A percentile compares a stretch with the other conserved stretches of the same genome.
phyloP scores from a whole-genome alignment of 2,329 filamentous ascomycete species.

The Dactylella cylindrospora region DNA sequence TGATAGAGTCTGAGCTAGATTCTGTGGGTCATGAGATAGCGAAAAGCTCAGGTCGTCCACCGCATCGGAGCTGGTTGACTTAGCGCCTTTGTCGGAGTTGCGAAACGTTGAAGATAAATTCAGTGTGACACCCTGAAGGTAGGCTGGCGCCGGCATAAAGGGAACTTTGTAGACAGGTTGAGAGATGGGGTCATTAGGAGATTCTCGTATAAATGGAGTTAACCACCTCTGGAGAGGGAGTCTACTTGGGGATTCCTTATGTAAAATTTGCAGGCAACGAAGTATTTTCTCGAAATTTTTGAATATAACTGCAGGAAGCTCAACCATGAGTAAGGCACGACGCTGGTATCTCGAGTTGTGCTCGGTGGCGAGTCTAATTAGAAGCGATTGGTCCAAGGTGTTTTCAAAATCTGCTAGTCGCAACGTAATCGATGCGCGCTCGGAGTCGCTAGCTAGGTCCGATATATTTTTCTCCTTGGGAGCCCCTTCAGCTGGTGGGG shows the following conservation, averaged over 20 bases:
- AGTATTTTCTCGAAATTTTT: conserved; percentile 50
- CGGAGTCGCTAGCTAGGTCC: conserved; percentile 45
- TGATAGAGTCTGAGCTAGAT: conserved; percentile 6
- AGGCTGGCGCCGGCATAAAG: conserved; percentile 10
- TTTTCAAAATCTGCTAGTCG: conserved; percentile 16
- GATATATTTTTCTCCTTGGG: neutral
- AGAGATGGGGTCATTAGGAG: neutral
- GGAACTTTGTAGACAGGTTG: neutral
- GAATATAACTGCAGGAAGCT: conserved; percentile 50
- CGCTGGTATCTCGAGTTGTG: neutral
- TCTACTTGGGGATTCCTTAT: conserved; percentile 33
- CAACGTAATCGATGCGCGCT: conserved; percentile 45
- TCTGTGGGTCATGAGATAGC: neutral
- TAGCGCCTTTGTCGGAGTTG: neutral
- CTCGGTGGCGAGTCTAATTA: conserved; percentile 9
- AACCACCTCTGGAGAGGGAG: conserved; percentile 49
- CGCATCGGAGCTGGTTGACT: neutral
- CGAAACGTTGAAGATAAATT: conserved; percentile 17
- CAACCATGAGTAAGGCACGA: conserved; percentile 47
- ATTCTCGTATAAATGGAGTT: conserved; percentile 24
- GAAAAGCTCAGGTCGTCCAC: conserved; percentile 1
- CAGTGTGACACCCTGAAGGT: neutral
- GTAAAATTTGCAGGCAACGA: conserved; percentile 49
- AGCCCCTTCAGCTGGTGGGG: neutral
- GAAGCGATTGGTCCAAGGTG: conserved; percentile 9